A percentile compares a stretch with the other conserved stretches of the same genome.
These are phyloP conservation scores for Maudiozyma turicensis DNA, from an alignment of 805 yeast species.

Conservation along the genomic window DNA sequence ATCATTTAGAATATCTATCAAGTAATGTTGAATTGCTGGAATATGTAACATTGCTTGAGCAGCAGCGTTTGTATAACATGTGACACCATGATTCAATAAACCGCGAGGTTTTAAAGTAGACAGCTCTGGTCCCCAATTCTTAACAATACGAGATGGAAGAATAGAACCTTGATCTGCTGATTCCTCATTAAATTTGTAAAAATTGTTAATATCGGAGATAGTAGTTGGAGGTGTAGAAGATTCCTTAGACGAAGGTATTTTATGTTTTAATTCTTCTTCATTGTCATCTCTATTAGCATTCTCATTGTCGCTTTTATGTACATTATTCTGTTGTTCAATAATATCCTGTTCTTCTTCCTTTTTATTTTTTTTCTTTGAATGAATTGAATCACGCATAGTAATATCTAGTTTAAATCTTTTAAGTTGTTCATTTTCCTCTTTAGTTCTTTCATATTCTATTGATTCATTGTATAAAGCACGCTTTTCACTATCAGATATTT, in stretches of 20 bases:
- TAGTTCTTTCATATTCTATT: slow-evolving; percentile 13
- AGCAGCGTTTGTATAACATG: slow-evolving; percentile 94
- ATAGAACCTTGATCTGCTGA: slow-evolving; percentile 56
- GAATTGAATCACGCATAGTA: background rate
- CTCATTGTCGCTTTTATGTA: slow-evolving; percentile 27
- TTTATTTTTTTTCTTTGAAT: background rate
- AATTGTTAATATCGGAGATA: slow-evolving; percentile 24
- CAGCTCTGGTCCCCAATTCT: slow-evolving; percentile 58
- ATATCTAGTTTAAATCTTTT: background rate
- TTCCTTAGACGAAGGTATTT: slow-evolving; percentile 10
- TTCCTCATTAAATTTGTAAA: slow-evolving; percentile 50
- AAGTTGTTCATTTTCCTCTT: background rate
- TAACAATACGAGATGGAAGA: slow-evolving; percentile 46
- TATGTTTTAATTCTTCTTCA: slow-evolving; percentile 27
- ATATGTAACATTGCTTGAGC: slow-evolving; percentile 84
- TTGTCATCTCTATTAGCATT: slow-evolving; percentile 18
- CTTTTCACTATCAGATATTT: slow-evolving; percentile 28
- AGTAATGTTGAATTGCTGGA: slow-evolving; percentile 82
- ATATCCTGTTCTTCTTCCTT: slow-evolving; percentile 8
- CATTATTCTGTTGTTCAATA: slow-evolving; percentile 18
- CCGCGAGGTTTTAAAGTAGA: slow-evolving; percentile 48
- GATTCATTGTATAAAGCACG: slow-evolving; percentile 18
- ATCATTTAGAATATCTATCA: slow-evolving; percentile 52
- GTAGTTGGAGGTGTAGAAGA: slow-evolving; percentile 7
- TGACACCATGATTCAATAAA: slow-evolving; percentile 81